phyloP scores from a whole-genome alignment of 805 yeast genomes.

The Nakazawaea molendinolei region DNA sequence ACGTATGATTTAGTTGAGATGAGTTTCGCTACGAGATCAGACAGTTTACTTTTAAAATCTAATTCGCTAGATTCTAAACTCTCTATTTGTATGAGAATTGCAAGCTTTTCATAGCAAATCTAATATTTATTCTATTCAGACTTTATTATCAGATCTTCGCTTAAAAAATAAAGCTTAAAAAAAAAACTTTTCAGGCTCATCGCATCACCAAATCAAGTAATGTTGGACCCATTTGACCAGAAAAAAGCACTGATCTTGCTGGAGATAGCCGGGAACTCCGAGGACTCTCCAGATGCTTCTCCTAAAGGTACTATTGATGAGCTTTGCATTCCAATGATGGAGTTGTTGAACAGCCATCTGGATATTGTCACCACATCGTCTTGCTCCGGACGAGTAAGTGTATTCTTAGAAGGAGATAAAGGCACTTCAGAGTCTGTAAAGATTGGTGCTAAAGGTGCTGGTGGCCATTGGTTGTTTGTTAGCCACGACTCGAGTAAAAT shows the following conservation, averaged over 20 bases:
- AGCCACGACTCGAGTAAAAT: slow-evolving; percentile 55
- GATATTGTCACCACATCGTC: slow-evolving; percentile 84
- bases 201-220: too few relatives aligned
- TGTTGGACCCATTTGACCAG: slow-evolving; percentile 57
- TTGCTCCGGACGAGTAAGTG: slow-evolving; percentile 83
- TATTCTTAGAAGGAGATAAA: slow-evolving; percentile 61
- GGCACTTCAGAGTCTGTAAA: slow-evolving; percentile 19
- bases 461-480: slow-evolving; percentile 80
- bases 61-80: too few relatives aligned
- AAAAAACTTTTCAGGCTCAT: not conserved
- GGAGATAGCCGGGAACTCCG: slow-evolving; percentile 42
- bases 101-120: too few relatives aligned
- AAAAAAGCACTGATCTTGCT: slow-evolving; percentile 48
- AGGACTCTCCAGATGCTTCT: slow-evolving; percentile 52
- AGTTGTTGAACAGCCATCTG: slow-evolving; percentile 51
- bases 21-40: too few relatives aligned
- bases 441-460: slow-evolving; percentile 80
- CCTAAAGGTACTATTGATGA: slow-evolving; percentile 87
- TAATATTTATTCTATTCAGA: too few relatives aligned
- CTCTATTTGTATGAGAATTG: too few relatives aligned
- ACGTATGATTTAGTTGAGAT: too few relatives aligned
- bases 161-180: not conserved
- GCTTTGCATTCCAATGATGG: slow-evolving; percentile 64
- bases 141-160: too few relatives aligned
- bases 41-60: too few relatives aligned